Evolutionary conservation across 228 moss, liverwort and hornwort species (phyloP).

Genomic region (Sphagnum fallax): DNA sequence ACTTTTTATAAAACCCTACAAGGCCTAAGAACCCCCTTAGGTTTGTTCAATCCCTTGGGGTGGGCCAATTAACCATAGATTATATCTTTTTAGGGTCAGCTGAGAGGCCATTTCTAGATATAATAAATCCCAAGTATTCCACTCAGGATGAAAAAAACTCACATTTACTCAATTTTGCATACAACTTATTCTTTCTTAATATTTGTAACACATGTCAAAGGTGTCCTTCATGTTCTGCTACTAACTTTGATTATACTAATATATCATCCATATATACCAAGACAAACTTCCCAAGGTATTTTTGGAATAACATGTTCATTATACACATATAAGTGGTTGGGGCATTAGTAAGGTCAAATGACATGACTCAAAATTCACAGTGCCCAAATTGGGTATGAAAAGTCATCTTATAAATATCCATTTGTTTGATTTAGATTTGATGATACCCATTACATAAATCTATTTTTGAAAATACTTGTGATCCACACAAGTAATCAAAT

Average conservation of each 20-base stretch:
- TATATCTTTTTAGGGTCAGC: neutral
- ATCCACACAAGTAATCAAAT: too few relatives aligned
- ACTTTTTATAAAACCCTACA: too few relatives aligned
- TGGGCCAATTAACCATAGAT: neutral
- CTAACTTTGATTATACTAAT: neutral
- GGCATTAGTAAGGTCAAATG: conserved; percentile 15
- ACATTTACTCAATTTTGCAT: conserved; percentile 1
- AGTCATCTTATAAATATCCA: conserved; percentile 3
- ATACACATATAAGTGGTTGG: neutral
- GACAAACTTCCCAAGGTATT: neutral
- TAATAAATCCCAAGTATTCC: conserved; percentile 2
- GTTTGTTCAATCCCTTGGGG: neutral
- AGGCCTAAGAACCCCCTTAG: too few relatives aligned
- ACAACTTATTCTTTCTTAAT: neutral
- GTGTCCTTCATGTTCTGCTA: neutral
- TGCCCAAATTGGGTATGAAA: conserved; percentile 5
- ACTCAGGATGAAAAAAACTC: neutral
- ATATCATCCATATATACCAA: conserved; percentile 12
- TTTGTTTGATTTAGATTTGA: conserved; percentile 1
- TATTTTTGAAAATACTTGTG: too few relatives aligned
- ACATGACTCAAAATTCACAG: conserved; percentile 12
- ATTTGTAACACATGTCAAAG: neutral
- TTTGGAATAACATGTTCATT: conserved; percentile 6
- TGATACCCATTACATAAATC: too few relatives aligned
- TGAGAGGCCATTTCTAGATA: neutral